A percentile compares a stretch with the other conserved stretches of the same genome.
Conservation (phyloP, 2,329 filamentous ascomycete species). For the Penicillium hordei region DNA sequence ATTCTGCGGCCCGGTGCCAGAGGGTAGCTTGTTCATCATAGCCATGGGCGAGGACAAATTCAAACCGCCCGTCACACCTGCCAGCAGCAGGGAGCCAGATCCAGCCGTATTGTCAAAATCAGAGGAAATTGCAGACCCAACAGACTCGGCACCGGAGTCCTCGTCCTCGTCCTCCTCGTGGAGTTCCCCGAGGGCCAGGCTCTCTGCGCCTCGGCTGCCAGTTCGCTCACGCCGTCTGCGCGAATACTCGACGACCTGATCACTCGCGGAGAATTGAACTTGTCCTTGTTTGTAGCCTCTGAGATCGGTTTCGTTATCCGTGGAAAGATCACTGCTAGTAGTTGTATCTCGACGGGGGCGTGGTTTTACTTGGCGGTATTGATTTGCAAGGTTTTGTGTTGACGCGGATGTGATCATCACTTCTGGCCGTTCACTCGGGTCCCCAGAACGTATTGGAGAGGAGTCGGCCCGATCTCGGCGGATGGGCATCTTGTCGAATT, state of each 20-base stretch:
- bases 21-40: conserved; percentile 43
- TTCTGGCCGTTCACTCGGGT: conserved; percentile 47
- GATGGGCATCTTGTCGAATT: conserved; percentile 94
- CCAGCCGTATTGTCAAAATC: conserved; percentile 57
- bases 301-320: conserved; percentile 61
- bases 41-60: conserved; percentile 53
- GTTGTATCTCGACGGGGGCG: conserved; percentile 61
- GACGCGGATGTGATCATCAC: conserved; percentile 59
- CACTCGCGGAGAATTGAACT: conserved; percentile 46
- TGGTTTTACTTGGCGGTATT: conserved; percentile 56
- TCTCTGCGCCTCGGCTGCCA: conserved; percentile 31
- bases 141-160: conserved; percentile 50
- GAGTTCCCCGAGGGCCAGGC: conserved; percentile 32
- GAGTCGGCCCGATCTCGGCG: conserved; percentile 76
- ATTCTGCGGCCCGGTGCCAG: conserved; percentile 33
- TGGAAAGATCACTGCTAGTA: conserved; percentile 66
- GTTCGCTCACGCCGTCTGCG: conserved; percentile 29
- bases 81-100: conserved; percentile 56
- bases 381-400: conserved; percentile 47
- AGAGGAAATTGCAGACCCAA: conserved; percentile 51
- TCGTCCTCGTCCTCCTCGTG: conserved; percentile 43
- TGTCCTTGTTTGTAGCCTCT: conserved; percentile 55
- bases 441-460: conserved; percentile 69
- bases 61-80: conserved; percentile 45
- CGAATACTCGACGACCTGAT: conserved; percentile 38